Percentiles rank a stretch among this genome's conserved stretches.
Evolutionary conservation across 129 eudicot genomes (phyloP).

Genomic region (Mikania micrantha): DNA sequence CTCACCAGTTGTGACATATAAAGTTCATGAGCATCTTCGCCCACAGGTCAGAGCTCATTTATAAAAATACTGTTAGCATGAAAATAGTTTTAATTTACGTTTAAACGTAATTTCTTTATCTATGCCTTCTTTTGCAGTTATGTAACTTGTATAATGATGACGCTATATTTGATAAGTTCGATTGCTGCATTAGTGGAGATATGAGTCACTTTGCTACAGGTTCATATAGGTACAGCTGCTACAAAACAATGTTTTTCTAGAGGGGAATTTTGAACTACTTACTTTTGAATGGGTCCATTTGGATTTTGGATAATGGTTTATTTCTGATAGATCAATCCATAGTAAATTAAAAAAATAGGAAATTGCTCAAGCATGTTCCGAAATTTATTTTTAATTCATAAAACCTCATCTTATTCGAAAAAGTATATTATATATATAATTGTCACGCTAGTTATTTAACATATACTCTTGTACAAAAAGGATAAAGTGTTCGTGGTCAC

Average conservation of each 20-base stretch:
- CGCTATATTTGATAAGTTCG: slow-evolving; percentile 85
- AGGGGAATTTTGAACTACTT: neutral
- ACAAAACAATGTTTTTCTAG: neutral
- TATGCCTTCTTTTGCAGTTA: slow-evolving; percentile 34
- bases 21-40: slow-evolving; percentile 71
- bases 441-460: neutral
- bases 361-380: neutral
- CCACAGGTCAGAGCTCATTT: slow-evolving; percentile 52
- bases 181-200: slow-evolving; percentile 80
- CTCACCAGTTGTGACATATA: slow-evolving; percentile 59
- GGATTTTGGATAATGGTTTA: neutral
- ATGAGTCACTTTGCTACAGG: slow-evolving; percentile 77
- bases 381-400: neutral
- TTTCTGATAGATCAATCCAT: neutral
- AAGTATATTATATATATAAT: too few species aligned
- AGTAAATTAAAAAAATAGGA: neutral
- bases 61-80: neutral
- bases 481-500: too few species aligned
- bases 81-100: neutral
- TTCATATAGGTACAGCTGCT: slow-evolving; percentile 57
- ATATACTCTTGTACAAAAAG: too few species aligned
- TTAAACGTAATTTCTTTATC: neutral
- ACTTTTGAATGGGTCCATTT: neutral
- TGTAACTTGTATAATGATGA: slow-evolving; percentile 63
- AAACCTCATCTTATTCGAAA: neutral